phyloP scores from a whole-genome alignment of 2,329 filamentous ascomycete genomes.

The Exserohilum rostratum region DNA sequence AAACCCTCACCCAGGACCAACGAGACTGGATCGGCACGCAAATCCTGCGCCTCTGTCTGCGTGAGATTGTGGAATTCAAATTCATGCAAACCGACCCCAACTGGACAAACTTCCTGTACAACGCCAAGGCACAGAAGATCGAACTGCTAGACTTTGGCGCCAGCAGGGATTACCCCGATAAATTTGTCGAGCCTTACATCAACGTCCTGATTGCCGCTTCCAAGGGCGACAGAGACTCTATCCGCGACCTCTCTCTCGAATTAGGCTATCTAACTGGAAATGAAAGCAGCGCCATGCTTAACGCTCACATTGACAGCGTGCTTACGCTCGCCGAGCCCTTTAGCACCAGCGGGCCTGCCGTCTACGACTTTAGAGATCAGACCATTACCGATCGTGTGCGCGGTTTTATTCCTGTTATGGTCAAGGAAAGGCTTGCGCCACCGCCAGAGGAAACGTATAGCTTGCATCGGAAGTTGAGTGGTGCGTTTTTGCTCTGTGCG shows the following conservation, averaged over 20 bases:
- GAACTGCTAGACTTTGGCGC: constrained; percentile 97
- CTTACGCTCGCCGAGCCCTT: constrained; percentile 94
- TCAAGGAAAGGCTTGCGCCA: constrained; percentile 83
- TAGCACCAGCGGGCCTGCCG: constrained; percentile 69
- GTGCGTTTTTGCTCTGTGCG: constrained; percentile 91
- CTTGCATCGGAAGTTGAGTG: constrained; percentile 91
- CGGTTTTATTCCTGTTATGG: constrained; percentile 87
- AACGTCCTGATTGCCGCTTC: constrained; percentile 80
- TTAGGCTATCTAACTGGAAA: constrained; percentile 92
- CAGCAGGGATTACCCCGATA: constrained; percentile 79
- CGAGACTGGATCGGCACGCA: constrained; percentile 96
- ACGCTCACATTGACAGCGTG: constrained; percentile 88
- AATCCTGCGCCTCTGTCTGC: constrained; percentile 86
- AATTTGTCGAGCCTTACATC: constrained; percentile 82
- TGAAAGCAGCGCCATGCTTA: constrained; percentile 83
- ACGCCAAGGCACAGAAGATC: constrained; percentile 71
- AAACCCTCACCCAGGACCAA: constrained; percentile 77
- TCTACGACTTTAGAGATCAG: constrained; percentile 93
- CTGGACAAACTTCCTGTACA: constrained; percentile 99
- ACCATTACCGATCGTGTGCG: constrained; percentile 96
- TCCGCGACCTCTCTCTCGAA: constrained; percentile 72
- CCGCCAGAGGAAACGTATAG: constrained; percentile 98
- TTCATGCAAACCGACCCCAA: constrained; percentile 99
- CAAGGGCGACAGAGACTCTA: constrained; percentile 66
- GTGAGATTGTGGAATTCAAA: constrained; percentile 90